Conservation (phyloP, 2,329 filamentous ascomycete genomes). For the Microthyrium microscopicum region DNA sequence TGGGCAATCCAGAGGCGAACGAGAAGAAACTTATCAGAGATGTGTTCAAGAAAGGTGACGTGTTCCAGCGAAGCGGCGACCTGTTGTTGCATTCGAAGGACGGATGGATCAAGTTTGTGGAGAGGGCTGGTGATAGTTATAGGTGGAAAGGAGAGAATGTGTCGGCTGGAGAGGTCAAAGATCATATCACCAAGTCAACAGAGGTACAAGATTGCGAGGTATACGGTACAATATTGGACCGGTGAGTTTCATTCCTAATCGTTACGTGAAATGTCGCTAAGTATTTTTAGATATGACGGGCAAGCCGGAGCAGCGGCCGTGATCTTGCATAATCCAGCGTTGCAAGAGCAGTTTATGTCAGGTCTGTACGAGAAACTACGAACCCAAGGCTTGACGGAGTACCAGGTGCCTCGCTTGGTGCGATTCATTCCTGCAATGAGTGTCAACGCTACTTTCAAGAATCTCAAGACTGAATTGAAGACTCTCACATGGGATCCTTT, state of each 20-base stretch:
- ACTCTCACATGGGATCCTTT: conserved; percentile 4
- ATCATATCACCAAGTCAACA: conserved; percentile 25
- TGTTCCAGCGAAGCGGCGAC: conserved; percentile 30
- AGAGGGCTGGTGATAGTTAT: conserved; percentile 37
- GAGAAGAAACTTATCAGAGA: conserved; percentile 27
- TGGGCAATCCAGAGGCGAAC: conserved; percentile 25
- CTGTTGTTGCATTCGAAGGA: conserved; percentile 23
- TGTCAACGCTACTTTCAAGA: conserved; percentile 32
- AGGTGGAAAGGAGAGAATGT: conserved; percentile 36
- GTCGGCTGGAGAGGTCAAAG: conserved; percentile 27
- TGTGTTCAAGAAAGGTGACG: conserved; percentile 29
- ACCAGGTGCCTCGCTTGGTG: conserved; percentile 30
- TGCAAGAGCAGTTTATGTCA: conserved; percentile 21
- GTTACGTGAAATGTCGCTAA: neutral
- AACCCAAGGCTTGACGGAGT: conserved; percentile 28
- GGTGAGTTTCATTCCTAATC: conserved; percentile 6
- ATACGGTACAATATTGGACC: conserved; percentile 25
- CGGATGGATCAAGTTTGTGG: conserved; percentile 30
- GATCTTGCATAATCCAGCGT: conserved; percentile 20
- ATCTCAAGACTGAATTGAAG: conserved; percentile 20
- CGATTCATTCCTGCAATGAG: conserved; percentile 29
- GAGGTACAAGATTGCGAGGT: conserved; percentile 28
- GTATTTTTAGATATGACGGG: conserved; percentile 18
- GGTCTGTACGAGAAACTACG: conserved; percentile 22
- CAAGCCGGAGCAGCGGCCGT: conserved; percentile 31